Percentiles rank a stretch among this genome's conserved stretches.
phyloP scores from a whole-genome alignment of 1,284 basidiomycete species.

The Coriolopsis trogii region DNA sequence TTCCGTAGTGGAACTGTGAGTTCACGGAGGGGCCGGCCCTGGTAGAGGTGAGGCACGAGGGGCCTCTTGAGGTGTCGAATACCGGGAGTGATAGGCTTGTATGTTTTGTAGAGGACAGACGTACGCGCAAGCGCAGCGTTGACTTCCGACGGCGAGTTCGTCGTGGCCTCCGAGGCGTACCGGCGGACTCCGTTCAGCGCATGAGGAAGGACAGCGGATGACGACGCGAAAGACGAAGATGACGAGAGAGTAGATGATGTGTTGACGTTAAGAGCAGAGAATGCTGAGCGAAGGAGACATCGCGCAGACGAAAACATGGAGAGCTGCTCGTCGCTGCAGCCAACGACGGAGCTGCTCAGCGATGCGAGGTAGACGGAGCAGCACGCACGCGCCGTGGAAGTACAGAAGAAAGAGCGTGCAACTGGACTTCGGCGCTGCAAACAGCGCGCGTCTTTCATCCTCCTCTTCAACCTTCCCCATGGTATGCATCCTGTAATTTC shows the following conservation, averaged over 20 bases:
- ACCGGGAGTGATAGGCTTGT: constrained; percentile 86
- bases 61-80: constrained; percentile 88
- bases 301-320: constrained; percentile 34
- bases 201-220: constrained; percentile 18
- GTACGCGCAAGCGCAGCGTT: constrained; percentile 43
- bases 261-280: constrained; percentile 26
- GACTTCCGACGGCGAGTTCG: constrained; percentile 33
- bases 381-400: constrained; percentile 12
- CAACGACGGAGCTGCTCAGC: constrained; percentile 22
- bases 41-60: constrained; percentile 81
- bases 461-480: constrained; percentile 29
- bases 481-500: constrained; percentile 25
- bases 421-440: constrained; percentile 35
- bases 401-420: constrained; percentile 24
- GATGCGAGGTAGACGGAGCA: constrained; percentile 15
- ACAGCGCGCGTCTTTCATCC: constrained; percentile 37
- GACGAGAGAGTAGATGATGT: constrained; percentile 20
- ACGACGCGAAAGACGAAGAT: constrained; percentile 14
- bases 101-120: constrained; percentile 79
- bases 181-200: constrained; percentile 24
- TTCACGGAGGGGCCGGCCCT: constrained; percentile 80
- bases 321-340: constrained; percentile 24
- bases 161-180: constrained; percentile 37
- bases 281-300: constrained; percentile 35
- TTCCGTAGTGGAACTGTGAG: constrained; percentile 85